A percentile compares a stretch with the other conserved stretches of the same genome.
Conservation (phyloP, 2,329 filamentous ascomycete species). For the Magnaporthiopsis poae region DNA sequence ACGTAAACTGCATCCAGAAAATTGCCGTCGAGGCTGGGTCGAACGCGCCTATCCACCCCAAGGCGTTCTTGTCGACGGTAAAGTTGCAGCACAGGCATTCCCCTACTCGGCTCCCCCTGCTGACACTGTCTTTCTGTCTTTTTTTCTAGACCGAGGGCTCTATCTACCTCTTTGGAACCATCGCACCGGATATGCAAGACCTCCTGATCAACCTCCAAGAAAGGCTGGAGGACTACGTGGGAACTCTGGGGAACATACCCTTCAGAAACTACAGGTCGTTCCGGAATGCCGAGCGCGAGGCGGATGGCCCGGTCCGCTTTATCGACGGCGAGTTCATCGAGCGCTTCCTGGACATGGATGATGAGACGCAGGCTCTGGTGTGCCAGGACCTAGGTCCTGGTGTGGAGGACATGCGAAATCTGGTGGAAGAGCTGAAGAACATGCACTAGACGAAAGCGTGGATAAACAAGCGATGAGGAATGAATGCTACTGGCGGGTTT, state of each 20-base stretch:
- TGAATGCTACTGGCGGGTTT: conserved; percentile 5
- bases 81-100: conserved; percentile 23
- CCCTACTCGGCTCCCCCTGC: background rate
- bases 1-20: conserved; percentile 78
- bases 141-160: conserved; percentile 66
- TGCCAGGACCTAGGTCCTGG: conserved; percentile 48
- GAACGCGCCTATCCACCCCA: conserved; percentile 62
- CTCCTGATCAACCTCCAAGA: conserved; percentile 73
- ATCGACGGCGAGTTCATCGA: conserved; percentile 89
- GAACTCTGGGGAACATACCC: conserved; percentile 56
- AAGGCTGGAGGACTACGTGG: conserved; percentile 55
- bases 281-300: conserved; percentile 58
- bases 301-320: conserved; percentile 72
- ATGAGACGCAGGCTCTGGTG: conserved; percentile 43
- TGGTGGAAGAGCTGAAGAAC: conserved; percentile 53
- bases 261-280: conserved; percentile 79
- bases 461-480: background rate
- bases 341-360: conserved; percentile 63
- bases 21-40: conserved; percentile 57
- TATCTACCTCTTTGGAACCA: conserved; percentile 79
- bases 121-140: conserved; percentile 2
- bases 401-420: conserved; percentile 52
- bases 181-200: conserved; percentile 62
- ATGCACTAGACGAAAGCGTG: conserved; percentile 37
- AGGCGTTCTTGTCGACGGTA: conserved; percentile 83